Conservation (phyloP, 345 rosid genomes). For the Salix caprea region DNA sequence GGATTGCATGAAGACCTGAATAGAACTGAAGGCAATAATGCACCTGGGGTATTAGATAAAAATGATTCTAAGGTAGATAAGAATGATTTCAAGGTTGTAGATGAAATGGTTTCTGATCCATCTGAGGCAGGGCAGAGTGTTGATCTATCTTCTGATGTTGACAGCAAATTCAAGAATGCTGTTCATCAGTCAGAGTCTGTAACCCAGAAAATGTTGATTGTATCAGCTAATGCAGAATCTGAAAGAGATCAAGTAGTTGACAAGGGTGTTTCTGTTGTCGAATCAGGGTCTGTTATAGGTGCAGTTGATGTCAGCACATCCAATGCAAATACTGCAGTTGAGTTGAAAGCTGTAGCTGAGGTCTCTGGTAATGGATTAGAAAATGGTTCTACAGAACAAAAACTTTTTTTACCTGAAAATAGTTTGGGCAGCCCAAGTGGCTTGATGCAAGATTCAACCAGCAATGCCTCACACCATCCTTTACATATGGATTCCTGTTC, state of each 20-base stretch:
- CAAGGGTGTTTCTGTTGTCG: constrained; percentile 21
- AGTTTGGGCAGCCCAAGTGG: constrained; percentile 24
- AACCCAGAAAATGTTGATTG: constrained; percentile 28
- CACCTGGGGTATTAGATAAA: constrained; percentile 13
- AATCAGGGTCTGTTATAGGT: constrained; percentile 17
- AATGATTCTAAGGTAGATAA: constrained; percentile 28
- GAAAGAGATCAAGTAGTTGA: constrained; percentile 21
- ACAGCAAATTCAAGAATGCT: constrained; percentile 20
- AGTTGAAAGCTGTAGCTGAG: constrained; percentile 24
- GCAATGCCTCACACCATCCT: constrained; percentile 24
- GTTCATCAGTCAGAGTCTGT: constrained; percentile 24
- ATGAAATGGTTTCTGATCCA: constrained; percentile 28
- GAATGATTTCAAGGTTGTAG: constrained; percentile 28
- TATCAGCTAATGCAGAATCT: constrained; percentile 18
- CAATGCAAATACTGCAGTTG: constrained; percentile 23
- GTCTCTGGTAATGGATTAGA: constrained; percentile 23
- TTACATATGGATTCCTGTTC: constrained; percentile 33
- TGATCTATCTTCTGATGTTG: constrained; percentile 18
- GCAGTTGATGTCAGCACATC: constrained; percentile 24
- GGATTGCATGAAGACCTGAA: constrained; percentile 32
- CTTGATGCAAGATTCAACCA: constrained; percentile 28
- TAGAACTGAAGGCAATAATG: constrained; percentile 36
- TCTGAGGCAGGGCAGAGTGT: constrained; percentile 16
- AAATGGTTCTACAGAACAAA: constrained; percentile 22
- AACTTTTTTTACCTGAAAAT: constrained; percentile 19